Percentiles rank a stretch among this genome's conserved stretches.
Conservation (phyloP, 495 filamentous ascomycete species). For the Aspergillus indologenus region DNA sequence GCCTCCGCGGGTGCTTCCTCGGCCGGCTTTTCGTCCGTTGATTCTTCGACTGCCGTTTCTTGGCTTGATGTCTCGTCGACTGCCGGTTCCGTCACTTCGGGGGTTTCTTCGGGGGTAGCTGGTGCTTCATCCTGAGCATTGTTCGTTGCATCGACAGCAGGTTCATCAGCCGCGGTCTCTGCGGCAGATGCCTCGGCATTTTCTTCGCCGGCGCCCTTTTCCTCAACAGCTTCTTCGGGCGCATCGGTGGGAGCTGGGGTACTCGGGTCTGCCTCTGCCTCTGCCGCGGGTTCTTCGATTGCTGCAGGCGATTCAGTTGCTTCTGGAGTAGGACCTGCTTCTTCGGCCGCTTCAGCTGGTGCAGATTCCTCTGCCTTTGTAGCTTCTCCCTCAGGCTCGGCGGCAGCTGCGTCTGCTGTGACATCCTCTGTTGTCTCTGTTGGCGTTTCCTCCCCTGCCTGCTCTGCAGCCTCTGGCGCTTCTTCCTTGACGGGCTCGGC, state of each 20-base stretch:
- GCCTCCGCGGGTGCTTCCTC: background rate
- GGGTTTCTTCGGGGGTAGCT: constrained; percentile 8
- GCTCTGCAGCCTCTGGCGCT: constrained; percentile 1
- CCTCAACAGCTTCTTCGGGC: constrained; percentile 5
- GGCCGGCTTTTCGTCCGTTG: background rate
- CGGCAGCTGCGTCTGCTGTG: constrained; percentile 3
- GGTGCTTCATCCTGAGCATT: background rate
- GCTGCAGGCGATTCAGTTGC: background rate
- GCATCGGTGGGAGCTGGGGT: background rate
- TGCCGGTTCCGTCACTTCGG: constrained; percentile 14
- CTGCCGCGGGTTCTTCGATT: constrained; percentile 7
- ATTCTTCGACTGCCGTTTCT: constrained; percentile 11
- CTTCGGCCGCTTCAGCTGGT: background rate
- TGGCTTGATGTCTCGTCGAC: constrained; percentile 11
- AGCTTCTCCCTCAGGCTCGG: constrained; percentile 7
- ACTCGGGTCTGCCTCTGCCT: background rate
- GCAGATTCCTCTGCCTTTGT: constrained; percentile 7
- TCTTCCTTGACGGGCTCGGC: background rate
- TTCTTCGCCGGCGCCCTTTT: background rate
- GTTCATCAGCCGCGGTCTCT: constrained; percentile 4
- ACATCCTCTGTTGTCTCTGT: constrained; percentile 8
- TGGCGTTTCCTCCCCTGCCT: constrained; percentile 10
- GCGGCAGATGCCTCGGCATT: background rate
- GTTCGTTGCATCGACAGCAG: background rate
- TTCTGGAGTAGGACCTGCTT: background rate